Evolutionary conservation across 768 basidiomycete species (phyloP), one percentile per base, ranked within the genome.

Genomic region (Pseudohyphozyma bogoriensis): DNA sequence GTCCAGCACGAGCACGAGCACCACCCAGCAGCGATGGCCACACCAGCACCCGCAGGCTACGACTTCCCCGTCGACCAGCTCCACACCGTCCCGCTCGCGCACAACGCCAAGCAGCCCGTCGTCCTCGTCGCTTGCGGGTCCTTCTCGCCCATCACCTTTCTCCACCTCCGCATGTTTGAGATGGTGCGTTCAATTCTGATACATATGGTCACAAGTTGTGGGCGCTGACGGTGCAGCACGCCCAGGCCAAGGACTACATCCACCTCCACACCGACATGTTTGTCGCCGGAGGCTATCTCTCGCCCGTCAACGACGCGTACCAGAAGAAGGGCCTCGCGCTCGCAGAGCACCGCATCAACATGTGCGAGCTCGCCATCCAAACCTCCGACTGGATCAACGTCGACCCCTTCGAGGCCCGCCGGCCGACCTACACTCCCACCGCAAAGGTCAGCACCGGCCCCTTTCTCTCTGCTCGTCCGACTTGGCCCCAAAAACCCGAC

Each of bases 341-440:
- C 62, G 89, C 89, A 49, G 74, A 77, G 54, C 89, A 95, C 75
- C 82, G 93, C 35, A 91, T 95, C 73, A 80, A 87, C 55, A 70
- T 76, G 76, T 76, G 75, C 64, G 24, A 81, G 54, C 80, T 91
- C 37, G 93, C 89, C 15, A 83, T 89, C 36, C 86, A 91, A 72
- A 84, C 92, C 71, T 90, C 92, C 3, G 81, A 83, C 26, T 96
- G 89, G 89, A 79, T 99, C 47, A 96, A 95, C 91, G 86, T 96
- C 46, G 95, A 99, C 72, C 79, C 90, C 24, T 99, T 92, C 92
- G 95, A 99, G 75, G 90, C 92, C 18, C 85, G 88, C 73, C 92
- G 90, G 74, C 78, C 82, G 50, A 72, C 75, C 35, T 99, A 99
- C 77, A 87, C 90, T 71, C 86, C 91, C 64, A 99, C 95, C 1